Evolutionary conservation across 306 rosid genomes (phyloP).

Genomic region (Macrotyloma uniflorum): DNA sequence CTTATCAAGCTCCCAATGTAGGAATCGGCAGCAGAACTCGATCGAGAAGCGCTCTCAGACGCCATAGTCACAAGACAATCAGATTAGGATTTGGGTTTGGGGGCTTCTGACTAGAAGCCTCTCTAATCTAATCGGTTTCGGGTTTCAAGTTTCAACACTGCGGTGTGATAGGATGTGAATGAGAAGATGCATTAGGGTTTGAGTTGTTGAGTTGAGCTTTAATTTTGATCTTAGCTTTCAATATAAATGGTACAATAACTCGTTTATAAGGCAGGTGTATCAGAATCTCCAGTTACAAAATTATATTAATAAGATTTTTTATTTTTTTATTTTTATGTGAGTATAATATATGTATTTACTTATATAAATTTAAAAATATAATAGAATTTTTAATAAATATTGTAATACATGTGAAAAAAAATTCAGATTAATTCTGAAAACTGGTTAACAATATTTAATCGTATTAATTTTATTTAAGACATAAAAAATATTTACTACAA

Average conservation of each 20-base stretch:
- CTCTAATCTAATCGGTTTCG: background rate
- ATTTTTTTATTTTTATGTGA: too few relatives aligned
- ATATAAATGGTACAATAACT: background rate
- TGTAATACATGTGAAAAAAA: too few relatives aligned
- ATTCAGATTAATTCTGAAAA: too few relatives aligned
- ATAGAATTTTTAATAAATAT: too few relatives aligned
- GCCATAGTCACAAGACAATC: constrained; percentile 55
- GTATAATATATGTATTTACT: too few relatives aligned
- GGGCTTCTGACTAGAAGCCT: background rate
- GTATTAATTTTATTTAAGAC: too few relatives aligned
- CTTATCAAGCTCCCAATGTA: constrained; percentile 80
- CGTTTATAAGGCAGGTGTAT: background rate
- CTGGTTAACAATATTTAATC: too few relatives aligned
- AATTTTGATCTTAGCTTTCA: background rate
- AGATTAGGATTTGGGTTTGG: constrained; percentile 60
- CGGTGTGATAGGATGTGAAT: background rate
- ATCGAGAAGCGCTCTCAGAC: constrained; percentile 57
- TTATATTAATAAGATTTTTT: too few relatives aligned
- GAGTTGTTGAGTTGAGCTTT: background rate
- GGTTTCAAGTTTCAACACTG: background rate
- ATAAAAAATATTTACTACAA: too few relatives aligned
- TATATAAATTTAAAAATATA: too few relatives aligned
- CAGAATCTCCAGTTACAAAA: too few relatives aligned
- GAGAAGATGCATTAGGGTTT: background rate
- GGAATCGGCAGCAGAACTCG: constrained; percentile 78